Percentiles rank a stretch among this genome's conserved stretches.
phyloP scores from a whole-genome alignment of 305 asterid genomes.

The Fraxinus latifolia region DNA sequence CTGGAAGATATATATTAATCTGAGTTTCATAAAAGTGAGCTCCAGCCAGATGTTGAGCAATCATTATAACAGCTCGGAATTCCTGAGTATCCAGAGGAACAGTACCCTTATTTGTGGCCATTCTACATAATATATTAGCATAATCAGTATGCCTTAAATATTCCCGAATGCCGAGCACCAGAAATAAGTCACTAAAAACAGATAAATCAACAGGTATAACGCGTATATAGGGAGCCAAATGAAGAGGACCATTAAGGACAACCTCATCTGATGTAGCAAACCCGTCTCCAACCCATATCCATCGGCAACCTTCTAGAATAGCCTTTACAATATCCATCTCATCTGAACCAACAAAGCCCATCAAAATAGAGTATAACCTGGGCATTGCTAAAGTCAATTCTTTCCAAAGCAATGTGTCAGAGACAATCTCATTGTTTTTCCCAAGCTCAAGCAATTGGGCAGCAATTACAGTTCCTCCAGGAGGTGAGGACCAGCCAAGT shows the following conservation, averaged over 20 bases:
- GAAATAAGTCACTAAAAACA: slow-evolving; percentile 77
- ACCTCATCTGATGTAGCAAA: slow-evolving; percentile 88
- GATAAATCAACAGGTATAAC: slow-evolving; percentile 92
- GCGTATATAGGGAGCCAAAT: slow-evolving; percentile 93
- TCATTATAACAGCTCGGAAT: slow-evolving; percentile 74
- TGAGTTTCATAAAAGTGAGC: slow-evolving; percentile 61
- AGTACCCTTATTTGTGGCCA: slow-evolving; percentile 69
- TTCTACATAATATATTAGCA: slow-evolving; percentile 71
- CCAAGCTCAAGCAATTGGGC: slow-evolving; percentile 99
- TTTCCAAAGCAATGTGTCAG: slow-evolving; percentile 73
- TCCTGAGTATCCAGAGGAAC: slow-evolving; percentile 75
- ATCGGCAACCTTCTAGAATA: slow-evolving; percentile 87
- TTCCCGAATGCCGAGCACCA: slow-evolving; percentile 86
- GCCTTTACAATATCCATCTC: slow-evolving; percentile 92
- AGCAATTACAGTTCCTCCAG: slow-evolving; percentile 91
- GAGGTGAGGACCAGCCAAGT: slow-evolving; percentile 93
- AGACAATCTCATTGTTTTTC: slow-evolving; percentile 77
- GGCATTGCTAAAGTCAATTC: slow-evolving; percentile 95
- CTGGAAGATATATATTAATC: slow-evolving; percentile 72
- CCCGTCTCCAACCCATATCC: slow-evolving; percentile 99
- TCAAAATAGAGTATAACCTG: slow-evolving; percentile 73
- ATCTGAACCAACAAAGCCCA: slow-evolving; percentile 72
- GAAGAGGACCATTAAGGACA: slow-evolving; percentile 91
- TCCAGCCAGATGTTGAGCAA: slow-evolving; percentile 91
- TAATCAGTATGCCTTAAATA: slow-evolving; percentile 71